Base-by-base conservation (phyloP, 164 flowering plant species). In the Amborella trichopoda region DNA sequence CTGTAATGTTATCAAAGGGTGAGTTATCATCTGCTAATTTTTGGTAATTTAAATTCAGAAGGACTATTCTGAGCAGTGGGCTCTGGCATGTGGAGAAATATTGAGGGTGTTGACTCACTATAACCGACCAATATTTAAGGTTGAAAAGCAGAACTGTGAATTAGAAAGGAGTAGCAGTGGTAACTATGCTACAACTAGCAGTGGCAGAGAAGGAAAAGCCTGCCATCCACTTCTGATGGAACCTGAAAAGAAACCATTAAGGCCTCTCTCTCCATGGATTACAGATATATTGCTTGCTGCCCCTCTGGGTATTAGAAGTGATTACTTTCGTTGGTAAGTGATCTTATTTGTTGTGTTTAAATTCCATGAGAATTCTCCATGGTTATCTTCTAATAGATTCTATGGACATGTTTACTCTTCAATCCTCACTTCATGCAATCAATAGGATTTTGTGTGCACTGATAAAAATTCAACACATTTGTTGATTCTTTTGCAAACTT, bases 241-340 rank as follows among this genome's bases (percentile, higher is more conserved):
- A 40, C 75, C 54, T 26, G 98, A 90, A 59, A 79, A 73, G 69
- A 90, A 75, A 61, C 81, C 98, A 22, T 40, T 70, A 50, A 68
- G 98, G 73, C 95, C 91, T 44, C 56, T 90, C 61, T 81, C 98
- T 54, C 91, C 91, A 21, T 90, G 98, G 98, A 83, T 90, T 41
- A 81, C 94, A 49, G 98, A 90, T 63, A 81, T 90, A 62, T 69
- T 90, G 65, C 89, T 90, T 61, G 89, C 89, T 36, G 95, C 98
- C 38, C 98, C 98, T 20, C 63, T 90, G 44, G 94, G 87, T 43
- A 81, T 90, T 46, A 73, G 84, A 65, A 90, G 95, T 64, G 95
- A 86, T 50, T 90, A 90, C 61, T 90, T 90, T 36, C 83, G 98
- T 2, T 90, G 98, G 98, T 80, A 47, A 54, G 77, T 67, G 38